Evolutionary conservation across 2,329 filamentous ascomycete species (phyloP).

Genomic region (Fusarium anguioides): DNA sequence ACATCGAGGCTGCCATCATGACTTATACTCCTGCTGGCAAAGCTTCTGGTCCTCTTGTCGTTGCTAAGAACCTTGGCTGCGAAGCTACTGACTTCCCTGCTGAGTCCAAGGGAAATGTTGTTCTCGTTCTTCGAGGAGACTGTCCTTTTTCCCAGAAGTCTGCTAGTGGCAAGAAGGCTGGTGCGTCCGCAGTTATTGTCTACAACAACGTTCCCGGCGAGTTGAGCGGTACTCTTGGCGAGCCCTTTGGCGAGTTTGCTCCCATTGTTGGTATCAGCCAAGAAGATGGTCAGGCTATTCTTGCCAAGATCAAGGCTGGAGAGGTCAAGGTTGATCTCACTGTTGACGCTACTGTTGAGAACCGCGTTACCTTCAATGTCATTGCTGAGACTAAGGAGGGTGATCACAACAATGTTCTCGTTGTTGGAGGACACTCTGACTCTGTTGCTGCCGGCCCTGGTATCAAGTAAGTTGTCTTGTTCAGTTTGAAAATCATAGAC

Average conservation of each 20-base stretch:
- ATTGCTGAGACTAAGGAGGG: conserved; percentile 62
- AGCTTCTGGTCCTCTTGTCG: conserved; percentile 56
- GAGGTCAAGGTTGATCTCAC: conserved; percentile 50
- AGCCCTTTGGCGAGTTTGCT: conserved; percentile 57
- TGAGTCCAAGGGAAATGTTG: conserved; percentile 64
- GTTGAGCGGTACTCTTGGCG: conserved; percentile 66
- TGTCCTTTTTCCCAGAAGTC: conserved; percentile 71
- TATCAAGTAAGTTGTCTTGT: conserved; percentile 59
- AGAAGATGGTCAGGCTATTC: conserved; percentile 54
- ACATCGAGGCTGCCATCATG: conserved; percentile 48
- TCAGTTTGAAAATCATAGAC: not conserved
- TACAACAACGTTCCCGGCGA: conserved; percentile 70
- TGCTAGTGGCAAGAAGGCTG: conserved; percentile 64
- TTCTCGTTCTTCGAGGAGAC: conserved; percentile 67
- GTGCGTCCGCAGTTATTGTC: conserved; percentile 67
- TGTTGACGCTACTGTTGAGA: conserved; percentile 61
- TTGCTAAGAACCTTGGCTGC: conserved; percentile 66
- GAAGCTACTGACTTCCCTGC: conserved; percentile 63
- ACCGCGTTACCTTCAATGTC: conserved; percentile 61
- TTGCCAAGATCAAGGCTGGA: conserved; percentile 48
- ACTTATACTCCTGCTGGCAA: conserved; percentile 64
- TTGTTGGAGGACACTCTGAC: conserved; percentile 61
- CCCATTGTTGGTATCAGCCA: conserved; percentile 65
- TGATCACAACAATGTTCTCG: conserved; percentile 60
- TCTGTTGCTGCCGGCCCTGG: conserved; percentile 63